These are phyloP conservation scores for Collariella sp. DNA, from an alignment of 495 filamentous ascomycete genomes.

Conservation along the genomic window DNA sequence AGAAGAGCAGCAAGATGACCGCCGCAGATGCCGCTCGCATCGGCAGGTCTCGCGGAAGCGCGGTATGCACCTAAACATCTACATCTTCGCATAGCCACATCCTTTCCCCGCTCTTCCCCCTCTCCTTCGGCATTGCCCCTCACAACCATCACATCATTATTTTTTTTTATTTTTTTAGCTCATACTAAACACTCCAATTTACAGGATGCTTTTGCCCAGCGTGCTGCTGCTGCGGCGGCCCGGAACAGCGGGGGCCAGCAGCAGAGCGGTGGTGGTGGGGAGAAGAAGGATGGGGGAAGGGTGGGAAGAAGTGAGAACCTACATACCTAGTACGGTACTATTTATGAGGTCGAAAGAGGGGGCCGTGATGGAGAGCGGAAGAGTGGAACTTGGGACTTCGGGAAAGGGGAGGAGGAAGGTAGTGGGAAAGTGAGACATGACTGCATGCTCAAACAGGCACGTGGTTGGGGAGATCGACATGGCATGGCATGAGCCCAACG, in stretches of 20 bases:
- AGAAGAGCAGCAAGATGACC: constrained; percentile 37
- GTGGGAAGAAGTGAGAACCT: too few relatives aligned
- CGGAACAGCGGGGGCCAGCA: constrained; percentile 22
- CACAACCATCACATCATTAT: not conserved
- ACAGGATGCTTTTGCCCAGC: constrained; percentile 37
- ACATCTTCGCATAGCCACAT: not conserved
- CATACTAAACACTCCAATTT: not conserved
- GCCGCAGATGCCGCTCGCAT: constrained; percentile 40
- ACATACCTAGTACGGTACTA: too few relatives aligned
- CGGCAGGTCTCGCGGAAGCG: constrained; percentile 32
- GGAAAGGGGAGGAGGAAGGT: not conserved
- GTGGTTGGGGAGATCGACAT: too few relatives aligned
- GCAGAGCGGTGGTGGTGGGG: not conserved
- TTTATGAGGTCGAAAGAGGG: too few relatives aligned
- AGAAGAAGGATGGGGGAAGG: constrained; percentile 7
- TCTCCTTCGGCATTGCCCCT: not conserved
- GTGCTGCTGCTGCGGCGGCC: constrained; percentile 36
- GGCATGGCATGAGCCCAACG: too few relatives aligned
- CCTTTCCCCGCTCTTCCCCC: not conserved
- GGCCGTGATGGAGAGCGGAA: not conserved
- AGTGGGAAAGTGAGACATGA: not conserved
- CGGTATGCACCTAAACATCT: constrained; percentile 16
- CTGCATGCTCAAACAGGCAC: not conserved
- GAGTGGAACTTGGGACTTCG: not conserved
- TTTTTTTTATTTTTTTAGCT: constrained; percentile 1